Evolutionary conservation across 768 basidiomycete species (phyloP).

Genomic region (Pleurotus sapidus): DNA sequence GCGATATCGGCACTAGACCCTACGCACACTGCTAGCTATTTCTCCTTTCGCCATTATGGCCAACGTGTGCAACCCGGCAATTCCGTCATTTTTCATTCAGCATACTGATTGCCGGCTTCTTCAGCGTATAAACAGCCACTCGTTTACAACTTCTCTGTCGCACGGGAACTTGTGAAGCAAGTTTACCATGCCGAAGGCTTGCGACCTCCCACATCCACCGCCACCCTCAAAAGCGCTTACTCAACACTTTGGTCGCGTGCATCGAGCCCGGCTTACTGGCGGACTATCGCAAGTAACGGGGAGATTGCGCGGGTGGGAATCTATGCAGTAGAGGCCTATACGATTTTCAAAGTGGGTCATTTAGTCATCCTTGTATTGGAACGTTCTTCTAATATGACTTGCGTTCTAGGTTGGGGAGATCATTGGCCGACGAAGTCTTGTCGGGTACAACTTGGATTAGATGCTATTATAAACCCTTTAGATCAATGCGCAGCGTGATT

Average conservation of each 20-base stretch:
- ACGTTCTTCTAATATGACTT: background rate
- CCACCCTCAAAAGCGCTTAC: constrained; percentile 57
- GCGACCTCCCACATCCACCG: constrained; percentile 61
- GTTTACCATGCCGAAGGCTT: constrained; percentile 72
- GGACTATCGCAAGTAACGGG: constrained; percentile 55
- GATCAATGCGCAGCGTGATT: background rate
- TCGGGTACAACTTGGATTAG: constrained; percentile 74
- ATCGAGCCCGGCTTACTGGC: constrained; percentile 57
- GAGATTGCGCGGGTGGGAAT: constrained; percentile 66
- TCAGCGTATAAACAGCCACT: constrained; percentile 74
- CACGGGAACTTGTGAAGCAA: constrained; percentile 72
- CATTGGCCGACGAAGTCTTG: constrained; percentile 70
- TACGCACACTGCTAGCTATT: too few species aligned
- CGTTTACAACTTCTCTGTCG: constrained; percentile 74
- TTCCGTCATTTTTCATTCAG: background rate
- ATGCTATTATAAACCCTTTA: constrained; percentile 11
- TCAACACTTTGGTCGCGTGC: constrained; percentile 62
- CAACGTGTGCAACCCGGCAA: too few species aligned
- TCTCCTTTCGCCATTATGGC: too few species aligned
- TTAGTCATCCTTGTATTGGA: background rate
- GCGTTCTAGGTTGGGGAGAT: constrained; percentile 78
- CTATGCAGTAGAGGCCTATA: constrained; percentile 85
- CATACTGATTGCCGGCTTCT: background rate
- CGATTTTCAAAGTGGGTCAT: constrained; percentile 75
- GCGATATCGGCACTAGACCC: too few species aligned